Evolutionary conservation across 768 basidiomycete species (phyloP).

Genomic region (Amanita muscaria): DNA sequence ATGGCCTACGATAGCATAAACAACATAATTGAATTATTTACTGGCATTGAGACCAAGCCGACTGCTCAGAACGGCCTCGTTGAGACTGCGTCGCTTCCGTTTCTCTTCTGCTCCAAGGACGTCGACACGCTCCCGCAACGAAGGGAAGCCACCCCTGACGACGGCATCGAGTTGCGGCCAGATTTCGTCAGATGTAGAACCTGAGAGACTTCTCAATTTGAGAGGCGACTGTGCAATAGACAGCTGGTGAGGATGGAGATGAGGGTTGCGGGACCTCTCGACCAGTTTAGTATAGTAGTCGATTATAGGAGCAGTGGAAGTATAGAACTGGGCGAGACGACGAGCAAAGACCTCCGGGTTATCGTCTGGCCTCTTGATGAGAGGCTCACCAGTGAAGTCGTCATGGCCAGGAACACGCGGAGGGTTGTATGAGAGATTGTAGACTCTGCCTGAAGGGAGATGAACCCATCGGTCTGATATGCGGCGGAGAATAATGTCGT

Average conservation of each 20-base stretch:
- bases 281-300: conserved; percentile 47
- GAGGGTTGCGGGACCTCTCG: conserved; percentile 21
- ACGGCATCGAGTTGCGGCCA: conserved; percentile 74
- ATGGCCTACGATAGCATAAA: conserved; percentile 39
- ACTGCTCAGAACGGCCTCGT: conserved; percentile 40
- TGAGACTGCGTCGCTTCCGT: conserved; percentile 32
- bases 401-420: conserved; percentile 75
- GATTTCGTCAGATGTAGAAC: conserved; percentile 79
- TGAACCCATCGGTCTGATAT: conserved; percentile 91
- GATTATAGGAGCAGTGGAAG: conserved; percentile 74
- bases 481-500: conserved; percentile 74
- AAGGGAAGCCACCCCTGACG: conserved; percentile 50
- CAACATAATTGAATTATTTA: conserved; percentile 6
- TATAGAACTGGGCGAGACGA: conserved; percentile 69
- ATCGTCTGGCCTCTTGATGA: conserved; percentile 86
- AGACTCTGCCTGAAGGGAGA: conserved; percentile 79
- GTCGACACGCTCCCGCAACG: conserved; percentile 41
- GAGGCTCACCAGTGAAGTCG: conserved; percentile 79
- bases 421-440: conserved; percentile 83
- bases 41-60: conserved; percentile 12
- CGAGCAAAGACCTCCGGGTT: conserved; percentile 76
- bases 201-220: conserved; percentile 52
- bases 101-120: conserved; percentile 32
- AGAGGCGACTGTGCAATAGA: conserved; percentile 34
- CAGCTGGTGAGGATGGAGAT: conserved; percentile 45